A percentile compares a stretch with the other conserved stretches of the same genome.
Conservation (phyloP, 805 yeast species). For the Ascoidea rubescens region DNA sequence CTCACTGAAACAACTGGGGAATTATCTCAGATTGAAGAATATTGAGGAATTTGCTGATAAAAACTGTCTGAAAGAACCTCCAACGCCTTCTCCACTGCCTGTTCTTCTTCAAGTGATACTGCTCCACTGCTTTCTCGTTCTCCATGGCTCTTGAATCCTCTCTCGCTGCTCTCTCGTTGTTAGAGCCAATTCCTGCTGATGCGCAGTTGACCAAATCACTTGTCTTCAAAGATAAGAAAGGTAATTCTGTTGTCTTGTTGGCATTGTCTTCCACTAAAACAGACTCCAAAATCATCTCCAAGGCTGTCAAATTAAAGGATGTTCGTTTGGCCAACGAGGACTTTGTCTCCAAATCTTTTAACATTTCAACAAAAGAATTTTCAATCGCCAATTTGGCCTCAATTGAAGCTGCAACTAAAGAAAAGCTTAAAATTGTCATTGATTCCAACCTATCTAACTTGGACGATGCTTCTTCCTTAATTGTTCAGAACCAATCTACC, state of each 20-base stretch:
- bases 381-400: slow-evolving; percentile 34
- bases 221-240: slow-evolving; percentile 85
- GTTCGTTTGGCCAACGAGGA: slow-evolving; percentile 83
- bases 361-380: slow-evolving; percentile 44
- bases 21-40: too few relatives aligned
- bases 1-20: too few relatives aligned
- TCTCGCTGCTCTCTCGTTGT: slow-evolving; percentile 51
- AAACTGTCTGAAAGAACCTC: too few relatives aligned
- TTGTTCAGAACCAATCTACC: slow-evolving; percentile 36
- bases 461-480: slow-evolving; percentile 23
- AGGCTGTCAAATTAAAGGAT: slow-evolving; percentile 59
- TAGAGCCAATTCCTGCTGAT: slow-evolving; percentile 35
- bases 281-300: slow-evolving; percentile 51
- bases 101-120: too few relatives aligned
- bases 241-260: slow-evolving; percentile 74
- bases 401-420: slow-evolving; percentile 28
- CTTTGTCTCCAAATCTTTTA: slow-evolving; percentile 50
- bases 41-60: too few relatives aligned
- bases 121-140: too few relatives aligned
- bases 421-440: slow-evolving; percentile 44
- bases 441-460: slow-evolving; percentile 34
- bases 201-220: slow-evolving; percentile 54
- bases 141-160: slow-evolving; percentile 56
- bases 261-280: slow-evolving; percentile 63
- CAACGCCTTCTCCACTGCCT: too few relatives aligned